Evolutionary conservation across 169 alveolate genomes (phyloP), one percentile per base, ranked within the genome.

Genomic region (Plasmodium sp.): DNA sequence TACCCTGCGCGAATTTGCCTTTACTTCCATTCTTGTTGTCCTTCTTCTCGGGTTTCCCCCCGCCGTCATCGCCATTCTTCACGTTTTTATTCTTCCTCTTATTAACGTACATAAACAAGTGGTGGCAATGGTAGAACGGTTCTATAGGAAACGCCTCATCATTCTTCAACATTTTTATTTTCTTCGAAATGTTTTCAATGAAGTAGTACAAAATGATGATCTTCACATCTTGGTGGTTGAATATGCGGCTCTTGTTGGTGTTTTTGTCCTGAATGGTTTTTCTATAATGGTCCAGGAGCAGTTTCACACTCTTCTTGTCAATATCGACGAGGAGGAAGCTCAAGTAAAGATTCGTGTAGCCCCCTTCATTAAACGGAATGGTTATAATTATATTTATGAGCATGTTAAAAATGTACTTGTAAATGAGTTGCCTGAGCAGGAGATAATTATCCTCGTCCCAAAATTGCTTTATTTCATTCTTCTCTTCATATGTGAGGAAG

Each of bases 191-290:
- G 48, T 92, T 92, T 33, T 92, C 95, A 12, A 92, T 71, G 82
- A 92, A 92, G 43, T 92, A 92, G 72, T 92, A 92, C 74, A 92
- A 75, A 43, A 92, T 83, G 74, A 92, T 92, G 16, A 92, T 92
- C 72, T 92, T 92, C 5, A 92, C 92, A 92, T 92, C 92, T 72
- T 92, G 95, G 45, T 83, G 92, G 72, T 92, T 92, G 83, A 92
- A 92, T 71, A 92, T 92, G 48, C 95, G 83, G 82, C 95, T 92
- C 34, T 92, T 92, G 54, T 92, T 92, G 77, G 92, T 92, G 83
- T 92, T 92, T 56, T 92, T 92, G n/a, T 92, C 95, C 31, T 92
- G 95, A 27, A 92, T 92, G n/a, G 92, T 82, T 83, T 92, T 92
- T 82, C 77, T 92, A 74, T 92, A 92, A 18, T 92, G 95, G 54